Conservation (phyloP, 2,329 filamentous ascomycete genomes). For the Ceratocystiopsis brevicomis region DNA sequence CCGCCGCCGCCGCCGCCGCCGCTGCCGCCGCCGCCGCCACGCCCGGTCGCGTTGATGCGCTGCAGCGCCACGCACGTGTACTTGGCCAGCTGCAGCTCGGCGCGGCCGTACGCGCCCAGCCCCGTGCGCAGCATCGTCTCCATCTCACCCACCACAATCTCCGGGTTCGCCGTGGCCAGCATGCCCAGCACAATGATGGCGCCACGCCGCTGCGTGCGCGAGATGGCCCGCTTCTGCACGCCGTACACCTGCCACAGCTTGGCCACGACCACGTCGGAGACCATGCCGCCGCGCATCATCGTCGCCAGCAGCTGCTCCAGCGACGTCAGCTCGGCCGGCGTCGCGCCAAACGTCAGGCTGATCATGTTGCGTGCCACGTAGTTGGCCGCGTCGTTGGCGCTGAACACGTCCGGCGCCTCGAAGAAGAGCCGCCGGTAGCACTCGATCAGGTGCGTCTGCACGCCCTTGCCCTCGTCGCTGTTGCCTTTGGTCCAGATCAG, state of each 20-base stretch:
- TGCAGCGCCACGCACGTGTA: constrained; percentile 88
- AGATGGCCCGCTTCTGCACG: constrained; percentile 83
- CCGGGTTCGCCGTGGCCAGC: constrained; percentile 79
- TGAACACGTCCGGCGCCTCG: constrained; percentile 78
- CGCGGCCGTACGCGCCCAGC: constrained; percentile 58
- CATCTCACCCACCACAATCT: constrained; percentile 88
- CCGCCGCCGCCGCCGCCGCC: constrained; percentile 67
- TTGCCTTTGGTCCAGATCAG: constrained; percentile 99
- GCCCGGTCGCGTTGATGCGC: constrained; percentile 71
- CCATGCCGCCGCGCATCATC: constrained; percentile 88
- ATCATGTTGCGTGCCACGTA: constrained; percentile 98
- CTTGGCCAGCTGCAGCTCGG: constrained; percentile 75
- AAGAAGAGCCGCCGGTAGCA: constrained; percentile 95
- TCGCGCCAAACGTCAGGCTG: constrained; percentile 88
- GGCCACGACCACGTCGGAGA: constrained; percentile 67
- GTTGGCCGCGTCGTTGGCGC: constrained; percentile 74
- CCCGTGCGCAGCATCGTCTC: constrained; percentile 86
- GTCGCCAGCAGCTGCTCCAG: constrained; percentile 86
- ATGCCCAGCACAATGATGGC: constrained; percentile 94
- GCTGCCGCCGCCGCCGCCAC: constrained; percentile 60
- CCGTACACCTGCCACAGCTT: constrained; percentile 98
- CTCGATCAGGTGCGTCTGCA: constrained; percentile 90
- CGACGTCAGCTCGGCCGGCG: constrained; percentile 84
- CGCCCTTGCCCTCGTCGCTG: constrained; percentile 95
- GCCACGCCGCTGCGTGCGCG: constrained; percentile 71